A percentile compares a stretch with the other conserved stretches of the same genome.
These are phyloP conservation scores for Ustilago crameri DNA, from an alignment of 1,284 basidiomycete genomes.

Conservation along the genomic window DNA sequence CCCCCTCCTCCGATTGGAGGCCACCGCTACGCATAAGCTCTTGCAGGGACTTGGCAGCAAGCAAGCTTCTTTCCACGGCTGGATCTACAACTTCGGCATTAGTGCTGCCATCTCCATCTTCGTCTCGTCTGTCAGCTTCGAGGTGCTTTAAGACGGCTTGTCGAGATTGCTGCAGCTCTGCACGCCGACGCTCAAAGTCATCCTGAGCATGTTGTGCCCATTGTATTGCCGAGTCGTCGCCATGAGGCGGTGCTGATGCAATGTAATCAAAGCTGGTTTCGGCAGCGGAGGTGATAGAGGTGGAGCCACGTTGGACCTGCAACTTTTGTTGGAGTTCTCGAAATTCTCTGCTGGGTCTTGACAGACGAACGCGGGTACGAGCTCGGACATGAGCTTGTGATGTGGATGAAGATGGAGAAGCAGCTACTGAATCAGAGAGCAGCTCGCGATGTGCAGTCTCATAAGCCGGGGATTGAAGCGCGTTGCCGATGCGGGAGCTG, in stretches of 20 bases:
- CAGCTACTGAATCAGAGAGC: neutral
- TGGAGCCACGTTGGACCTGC: conserved; percentile 3
- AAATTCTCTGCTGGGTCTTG: conserved; percentile 45
- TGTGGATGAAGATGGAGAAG: conserved; percentile 12
- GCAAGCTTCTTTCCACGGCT: conserved; percentile 39
- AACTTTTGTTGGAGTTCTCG: conserved; percentile 30
- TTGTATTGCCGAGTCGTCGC: conserved; percentile 22
- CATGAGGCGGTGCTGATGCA: neutral
- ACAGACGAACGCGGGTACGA: conserved; percentile 30
- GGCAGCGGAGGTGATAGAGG: conserved; percentile 5
- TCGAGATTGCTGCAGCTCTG: conserved; percentile 27
- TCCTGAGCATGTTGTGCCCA: conserved; percentile 42
- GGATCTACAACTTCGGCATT: conserved; percentile 13
- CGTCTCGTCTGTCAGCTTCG: neutral
- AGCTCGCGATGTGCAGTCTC: neutral
- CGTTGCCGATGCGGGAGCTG: conserved; percentile 40
- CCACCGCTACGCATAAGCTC: conserved; percentile 46
- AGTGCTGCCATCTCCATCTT: neutral
- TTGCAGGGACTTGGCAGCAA: conserved; percentile 37
- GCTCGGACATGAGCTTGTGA: conserved; percentile 5
- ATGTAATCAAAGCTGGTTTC: conserved; percentile 1
- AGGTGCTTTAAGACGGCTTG: conserved; percentile 17
- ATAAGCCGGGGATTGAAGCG: conserved; percentile 18
- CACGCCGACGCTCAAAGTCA: conserved; percentile 40
- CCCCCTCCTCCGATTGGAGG: conserved; percentile 14